These are phyloP conservation scores for Calocybe cyanea DNA, from an alignment of 768 basidiomycete genomes.

Conservation along the genomic window DNA sequence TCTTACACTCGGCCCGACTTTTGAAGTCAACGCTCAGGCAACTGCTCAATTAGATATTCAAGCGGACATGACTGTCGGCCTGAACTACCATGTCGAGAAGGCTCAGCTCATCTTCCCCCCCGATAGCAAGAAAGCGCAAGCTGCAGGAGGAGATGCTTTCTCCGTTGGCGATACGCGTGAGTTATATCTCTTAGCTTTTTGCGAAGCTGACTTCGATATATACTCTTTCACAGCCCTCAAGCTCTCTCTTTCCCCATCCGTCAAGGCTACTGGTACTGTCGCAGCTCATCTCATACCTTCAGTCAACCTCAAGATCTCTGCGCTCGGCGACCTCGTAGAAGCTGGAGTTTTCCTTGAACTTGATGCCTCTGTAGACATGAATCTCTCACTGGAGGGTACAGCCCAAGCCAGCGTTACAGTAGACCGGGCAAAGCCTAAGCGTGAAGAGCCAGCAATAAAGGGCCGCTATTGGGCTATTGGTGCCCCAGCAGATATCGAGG, in stretches of 20 bases:
- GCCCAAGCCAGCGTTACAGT: conserved; percentile 13
- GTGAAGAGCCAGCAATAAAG: conserved; percentile 1
- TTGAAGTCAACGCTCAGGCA: conserved; percentile 37
- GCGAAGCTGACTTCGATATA: background rate
- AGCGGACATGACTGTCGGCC: conserved; percentile 36
- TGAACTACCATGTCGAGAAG: conserved; percentile 40
- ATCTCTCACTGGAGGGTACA: conserved; percentile 21
- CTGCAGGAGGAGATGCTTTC: conserved; percentile 23
- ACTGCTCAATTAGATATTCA: conserved; percentile 32
- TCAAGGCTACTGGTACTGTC: conserved; percentile 37
- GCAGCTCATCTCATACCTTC: conserved; percentile 47
- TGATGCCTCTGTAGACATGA: conserved; percentile 32
- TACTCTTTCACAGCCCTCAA: conserved; percentile 31
- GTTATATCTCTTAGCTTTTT: conserved; percentile 16
- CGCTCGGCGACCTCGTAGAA: conserved; percentile 30
- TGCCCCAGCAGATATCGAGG: background rate
- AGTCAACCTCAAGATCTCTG: conserved; percentile 41
- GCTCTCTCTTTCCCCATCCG: conserved; percentile 35
- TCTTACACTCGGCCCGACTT: conserved; percentile 43
- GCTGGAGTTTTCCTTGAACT: conserved; percentile 40
- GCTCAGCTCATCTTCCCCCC: conserved; percentile 44
- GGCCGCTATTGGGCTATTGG: conserved; percentile 7
- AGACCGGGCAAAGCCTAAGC: conserved; percentile 6
- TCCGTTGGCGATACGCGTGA: conserved; percentile 38
- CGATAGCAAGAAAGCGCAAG: conserved; percentile 15